Base-by-base conservation (phyloP, 1,139 yeast species). In the Hanseniaspora uvarum region DNA sequence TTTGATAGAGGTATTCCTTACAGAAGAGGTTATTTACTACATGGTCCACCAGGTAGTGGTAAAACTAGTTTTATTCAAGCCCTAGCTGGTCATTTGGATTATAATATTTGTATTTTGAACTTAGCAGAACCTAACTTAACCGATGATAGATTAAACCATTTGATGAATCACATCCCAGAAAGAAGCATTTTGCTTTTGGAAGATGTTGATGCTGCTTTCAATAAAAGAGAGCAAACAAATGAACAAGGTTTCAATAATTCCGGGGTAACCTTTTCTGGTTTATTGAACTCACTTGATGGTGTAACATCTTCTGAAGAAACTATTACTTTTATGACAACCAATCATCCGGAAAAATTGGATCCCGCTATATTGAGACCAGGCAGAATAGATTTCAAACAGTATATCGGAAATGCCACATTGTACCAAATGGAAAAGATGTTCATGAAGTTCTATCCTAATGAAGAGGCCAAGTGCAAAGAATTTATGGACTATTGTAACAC, bases 41-140 rank as follows among this genome's bases (percentile, higher is more conserved):
- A 86, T 68, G 99, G 99, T 0, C 98, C 99, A 0, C 99, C 99
- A 0, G 99, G 99, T 0, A 82, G 94, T 60, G 99, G 99, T 55
- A 92, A 92, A 65, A 87, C 97, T 1, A 85, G 95, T 61, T 86
- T 87, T 59, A 92, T 94, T 57, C 97, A 92, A 66, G 96, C 98
- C 0, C 72, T 92, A 56, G 98, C 98, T 0, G 99, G 97, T 30
- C 95, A 89, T 60, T 73, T 92, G 63, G 97, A 94, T 68, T 92
- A 92, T 69, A 89, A 89, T 66, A 92, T 92, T 62, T 94, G 98
- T 67, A 85, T 92, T 40, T 73, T 92, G 67, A 92, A 94, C 64
- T 73, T 92, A 50, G 83, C 96, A 24, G 98, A 92, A 64, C 82
- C 84, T 56, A 88, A 92, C 61, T 72, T 92, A 60, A 92, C 97